Evolutionary conservation across 192 early-diverging fungal genomes (phyloP), one percentile per base, ranked within the genome.

Genomic region (Dimargaris xerosporica): DNA sequence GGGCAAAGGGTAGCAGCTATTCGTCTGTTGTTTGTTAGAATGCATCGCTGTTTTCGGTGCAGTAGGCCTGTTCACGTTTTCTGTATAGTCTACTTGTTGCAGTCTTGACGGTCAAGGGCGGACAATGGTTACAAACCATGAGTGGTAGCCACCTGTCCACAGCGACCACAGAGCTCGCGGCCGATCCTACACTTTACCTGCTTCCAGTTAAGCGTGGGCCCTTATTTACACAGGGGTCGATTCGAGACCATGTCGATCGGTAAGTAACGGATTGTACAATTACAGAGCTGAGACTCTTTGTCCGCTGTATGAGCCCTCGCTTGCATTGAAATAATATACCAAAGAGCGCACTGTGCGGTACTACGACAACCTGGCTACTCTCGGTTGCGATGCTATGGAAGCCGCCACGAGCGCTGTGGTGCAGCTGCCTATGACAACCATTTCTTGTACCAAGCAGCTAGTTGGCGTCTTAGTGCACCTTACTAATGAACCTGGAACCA

Each of bases 201-300:
- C 28, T 56, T 7, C 54, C 54, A 11, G 12, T 13, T 11, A 56
- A 56, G 54, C 54, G 54, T 25, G 54, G 54, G 5, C 54, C 54
- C 5, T 16, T 56, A 29, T 56, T 56, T 29, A 25, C 23, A 4
- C 7, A 10, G 13, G 30, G 54, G 12, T 39, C 28, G 9, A 41
- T 56, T 5, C 54, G 54, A 4, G 54, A 56, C 54, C 54, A 41
- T 9, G 9, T 56, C 30, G 9, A 56, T 15, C 11, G n/a, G 54
- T 56, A 56, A 11, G 54, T 56, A 6, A 21, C 7, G 12, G 15
- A 16, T 31, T 31, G 4, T 23, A 10, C 9, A 5, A n/a, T 56
- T 23, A 10, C 7, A 6, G 54, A 16, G 23, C 31, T 56, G 9
- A 9, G 17, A 13, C 11, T 46, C 45, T 46, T 11, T 13, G 45